Percentiles rank a stretch among this genome's conserved stretches.
Evolutionary conservation across 805 yeast genomes (phyloP).

Genomic region (Ogataea saltuana): DNA sequence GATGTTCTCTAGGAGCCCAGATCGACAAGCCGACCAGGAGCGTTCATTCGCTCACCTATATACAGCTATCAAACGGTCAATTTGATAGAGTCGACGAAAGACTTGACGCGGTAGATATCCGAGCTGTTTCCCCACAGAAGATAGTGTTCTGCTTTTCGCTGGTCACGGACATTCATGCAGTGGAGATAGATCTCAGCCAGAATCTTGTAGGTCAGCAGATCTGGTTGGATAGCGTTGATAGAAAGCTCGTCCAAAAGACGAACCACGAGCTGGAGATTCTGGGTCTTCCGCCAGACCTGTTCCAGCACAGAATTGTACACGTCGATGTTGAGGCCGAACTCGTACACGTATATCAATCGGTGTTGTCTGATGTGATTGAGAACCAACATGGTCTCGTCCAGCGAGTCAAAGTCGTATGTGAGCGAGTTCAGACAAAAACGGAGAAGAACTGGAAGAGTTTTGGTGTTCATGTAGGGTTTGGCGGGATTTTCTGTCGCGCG

Average conservation of each 20-base stretch:
- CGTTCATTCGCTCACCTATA: not conserved
- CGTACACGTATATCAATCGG: slow-evolving; percentile 32
- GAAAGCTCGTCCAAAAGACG: slow-evolving; percentile 31
- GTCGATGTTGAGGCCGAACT: slow-evolving; percentile 33
- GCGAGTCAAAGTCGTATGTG: slow-evolving; percentile 32
- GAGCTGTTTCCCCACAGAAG: slow-evolving; percentile 33
- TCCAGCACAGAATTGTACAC: slow-evolving; percentile 32
- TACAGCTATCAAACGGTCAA: slow-evolving; percentile 10
- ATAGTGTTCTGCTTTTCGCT: slow-evolving; percentile 25
- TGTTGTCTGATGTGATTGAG: slow-evolving; percentile 30
- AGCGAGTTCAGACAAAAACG: slow-evolving; percentile 32
- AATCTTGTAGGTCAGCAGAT: slow-evolving; percentile 30
- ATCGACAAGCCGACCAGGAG: not conserved
- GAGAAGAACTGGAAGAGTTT: slow-evolving; percentile 32
- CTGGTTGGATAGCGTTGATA: slow-evolving; percentile 34
- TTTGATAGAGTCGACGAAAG: slow-evolving; percentile 19
- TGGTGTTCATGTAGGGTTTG: slow-evolving; percentile 24
- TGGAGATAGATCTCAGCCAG: slow-evolving; percentile 30
- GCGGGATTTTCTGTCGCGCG: slow-evolving; percentile 19
- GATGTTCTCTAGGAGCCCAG: slow-evolving; percentile 2
- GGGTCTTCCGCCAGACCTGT: slow-evolving; percentile 32
- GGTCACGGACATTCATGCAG: slow-evolving; percentile 31
- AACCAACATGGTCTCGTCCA: slow-evolving; percentile 27
- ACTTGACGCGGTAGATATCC: slow-evolving; percentile 28
- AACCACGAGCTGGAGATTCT: slow-evolving; percentile 27